Percentiles rank a stretch among this genome's conserved stretches.
phyloP scores from a whole-genome alignment of 805 yeast genomes.

The Pichia sporocuriosa region DNA sequence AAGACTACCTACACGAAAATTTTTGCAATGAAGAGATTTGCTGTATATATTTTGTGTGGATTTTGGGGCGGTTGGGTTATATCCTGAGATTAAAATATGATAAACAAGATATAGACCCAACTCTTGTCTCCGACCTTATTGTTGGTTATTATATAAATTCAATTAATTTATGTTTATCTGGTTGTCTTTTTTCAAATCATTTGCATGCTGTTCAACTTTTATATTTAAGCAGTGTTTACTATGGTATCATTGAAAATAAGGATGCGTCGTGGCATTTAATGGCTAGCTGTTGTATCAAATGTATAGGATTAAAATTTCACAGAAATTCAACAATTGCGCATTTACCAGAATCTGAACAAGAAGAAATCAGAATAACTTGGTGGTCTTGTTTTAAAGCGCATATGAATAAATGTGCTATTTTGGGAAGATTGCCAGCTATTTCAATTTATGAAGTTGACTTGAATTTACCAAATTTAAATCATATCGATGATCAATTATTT shows the following conservation, averaged over 20 bases:
- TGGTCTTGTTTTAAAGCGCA: constrained; percentile 35
- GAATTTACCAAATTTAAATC: constrained; percentile 23
- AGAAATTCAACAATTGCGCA: constrained; percentile 21
- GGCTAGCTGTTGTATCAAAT: constrained; percentile 33
- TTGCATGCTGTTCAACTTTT: constrained; percentile 31
- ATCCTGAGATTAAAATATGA: constrained; percentile 7
- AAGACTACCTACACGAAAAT: neutral
- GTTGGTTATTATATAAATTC: constrained; percentile 26
- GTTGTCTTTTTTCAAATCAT: constrained; percentile 28
- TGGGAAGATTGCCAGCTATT: constrained; percentile 32
- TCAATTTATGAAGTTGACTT: constrained; percentile 31
- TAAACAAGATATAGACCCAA: neutral
- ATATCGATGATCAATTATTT: constrained; percentile 13
- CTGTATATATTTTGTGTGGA: constrained; percentile 34
- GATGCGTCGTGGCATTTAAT: constrained; percentile 34
- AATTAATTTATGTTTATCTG: constrained; percentile 30
- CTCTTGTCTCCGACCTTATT: constrained; percentile 14
- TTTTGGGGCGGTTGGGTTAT: constrained; percentile 21
- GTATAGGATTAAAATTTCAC: constrained; percentile 33
- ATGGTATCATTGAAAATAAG: constrained; percentile 31
- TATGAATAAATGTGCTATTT: constrained; percentile 26
- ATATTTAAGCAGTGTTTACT: constrained; percentile 29
- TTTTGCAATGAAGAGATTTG: constrained; percentile 27
- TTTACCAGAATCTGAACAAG: constrained; percentile 16
- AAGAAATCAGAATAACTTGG: constrained; percentile 25